phyloP scores from a whole-genome alignment of 2,329 filamentous ascomycete species.

The Aureobasidium sp. region DNA sequence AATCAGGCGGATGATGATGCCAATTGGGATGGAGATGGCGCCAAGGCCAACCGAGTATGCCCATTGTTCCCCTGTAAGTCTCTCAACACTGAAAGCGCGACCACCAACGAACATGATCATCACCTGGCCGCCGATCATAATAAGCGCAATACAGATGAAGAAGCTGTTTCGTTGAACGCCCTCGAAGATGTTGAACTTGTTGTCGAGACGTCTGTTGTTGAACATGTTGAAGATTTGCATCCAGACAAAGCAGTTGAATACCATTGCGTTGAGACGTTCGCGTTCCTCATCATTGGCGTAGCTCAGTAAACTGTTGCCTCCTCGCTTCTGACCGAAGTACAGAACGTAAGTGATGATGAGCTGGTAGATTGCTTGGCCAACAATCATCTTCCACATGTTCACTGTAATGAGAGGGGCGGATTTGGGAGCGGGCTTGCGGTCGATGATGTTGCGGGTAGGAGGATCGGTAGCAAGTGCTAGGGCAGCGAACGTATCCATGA shows the following conservation, averaged over 20 bases:
- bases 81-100: constrained; percentile 66
- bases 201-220: constrained; percentile 93
- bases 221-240: constrained; percentile 99
- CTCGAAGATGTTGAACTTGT: constrained; percentile 92
- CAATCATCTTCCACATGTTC: constrained; percentile 99
- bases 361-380: constrained; percentile 87
- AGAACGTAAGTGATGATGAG: constrained; percentile 71
- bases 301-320: constrained; percentile 44
- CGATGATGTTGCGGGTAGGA: constrained; percentile 71
- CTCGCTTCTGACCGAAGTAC: constrained; percentile 61
- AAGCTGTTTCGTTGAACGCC: constrained; percentile 78
- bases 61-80: constrained; percentile 72
- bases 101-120: constrained; percentile 87
- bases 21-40: constrained; percentile 76
- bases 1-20: constrained; percentile 70
- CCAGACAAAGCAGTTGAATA: constrained; percentile 99
- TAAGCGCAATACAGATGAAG: constrained; percentile 75
- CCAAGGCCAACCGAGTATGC: constrained; percentile 79
- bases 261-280: constrained; percentile 64
- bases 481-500: constrained; percentile 94
- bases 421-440: constrained; percentile 73
- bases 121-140: constrained; percentile 85
- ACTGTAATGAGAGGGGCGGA: constrained; percentile 71
- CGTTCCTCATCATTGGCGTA: constrained; percentile 42
- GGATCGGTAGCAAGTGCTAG: constrained; percentile 84